Conservation (phyloP, 164 flowering plant species). For the Liquidambar formosana region DNA sequence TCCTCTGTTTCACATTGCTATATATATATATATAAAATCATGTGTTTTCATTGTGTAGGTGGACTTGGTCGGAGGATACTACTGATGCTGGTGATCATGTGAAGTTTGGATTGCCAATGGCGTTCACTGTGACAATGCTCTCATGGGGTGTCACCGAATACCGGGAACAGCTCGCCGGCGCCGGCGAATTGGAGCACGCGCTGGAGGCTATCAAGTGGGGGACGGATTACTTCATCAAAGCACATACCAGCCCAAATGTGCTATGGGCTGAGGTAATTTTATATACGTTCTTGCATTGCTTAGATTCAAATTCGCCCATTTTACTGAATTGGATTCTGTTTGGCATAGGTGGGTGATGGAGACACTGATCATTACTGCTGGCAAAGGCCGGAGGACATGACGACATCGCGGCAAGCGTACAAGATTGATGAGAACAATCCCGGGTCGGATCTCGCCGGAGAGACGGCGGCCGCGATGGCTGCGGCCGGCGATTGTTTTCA, state of each 20-base stretch:
- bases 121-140: slow-evolving; percentile 61
- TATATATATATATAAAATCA: too few species aligned
- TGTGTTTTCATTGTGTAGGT: slow-evolving; percentile 31
- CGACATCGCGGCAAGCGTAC: slow-evolving; percentile 61
- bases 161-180: slow-evolving; percentile 31
- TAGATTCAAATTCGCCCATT: too few species aligned
- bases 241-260: slow-evolving; percentile 59
- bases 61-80: slow-evolving; percentile 68
- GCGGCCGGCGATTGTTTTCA: slow-evolving; percentile 69
- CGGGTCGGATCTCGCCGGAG: slow-evolving; percentile 71
- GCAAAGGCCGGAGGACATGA: slow-evolving; percentile 79
- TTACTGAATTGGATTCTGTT: too few species aligned
- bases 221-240: slow-evolving; percentile 71
- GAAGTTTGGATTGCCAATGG: slow-evolving; percentile 66
- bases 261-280: slow-evolving; percentile 55
- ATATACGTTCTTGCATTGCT: too few species aligned
- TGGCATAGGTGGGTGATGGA: slow-evolving; percentile 57
- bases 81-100: slow-evolving; percentile 72
- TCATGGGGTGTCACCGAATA: slow-evolving; percentile 55
- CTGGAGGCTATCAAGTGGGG: slow-evolving; percentile 68
- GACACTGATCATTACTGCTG: slow-evolving; percentile 71
- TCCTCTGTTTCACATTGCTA: too few species aligned
- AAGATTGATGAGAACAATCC: slow-evolving; percentile 59
- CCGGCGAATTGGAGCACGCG: slow-evolving; percentile 50
- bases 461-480: slow-evolving; percentile 75